These are phyloP conservation scores for Panellus pusillus DNA, from an alignment of 768 basidiomycete species.

Conservation along the genomic window DNA sequence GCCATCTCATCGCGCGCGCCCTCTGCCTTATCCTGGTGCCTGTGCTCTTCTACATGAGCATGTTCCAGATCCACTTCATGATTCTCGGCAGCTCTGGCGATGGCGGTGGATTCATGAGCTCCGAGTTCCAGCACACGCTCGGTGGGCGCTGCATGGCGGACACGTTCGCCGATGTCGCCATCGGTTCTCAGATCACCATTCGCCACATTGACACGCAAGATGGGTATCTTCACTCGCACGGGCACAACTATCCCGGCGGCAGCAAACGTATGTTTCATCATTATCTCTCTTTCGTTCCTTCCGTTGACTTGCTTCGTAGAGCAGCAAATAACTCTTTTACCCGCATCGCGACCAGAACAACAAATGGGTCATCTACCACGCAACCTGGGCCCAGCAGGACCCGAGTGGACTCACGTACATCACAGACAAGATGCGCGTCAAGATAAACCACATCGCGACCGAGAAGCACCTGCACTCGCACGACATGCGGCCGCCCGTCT, in stretches of 20 bases:
- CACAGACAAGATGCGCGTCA: constrained; percentile 66
- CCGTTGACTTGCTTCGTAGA: constrained; percentile 48
- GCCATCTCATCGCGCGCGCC: constrained; percentile 88
- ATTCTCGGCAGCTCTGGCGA: constrained; percentile 90
- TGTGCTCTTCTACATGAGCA: constrained; percentile 87
- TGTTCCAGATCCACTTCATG: constrained; percentile 95
- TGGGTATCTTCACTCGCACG: constrained; percentile 96
- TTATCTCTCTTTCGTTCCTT: neutral
- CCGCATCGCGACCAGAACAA: constrained; percentile 99
- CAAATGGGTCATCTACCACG: constrained; percentile 83
- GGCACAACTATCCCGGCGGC: constrained; percentile 86
- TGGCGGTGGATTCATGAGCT: constrained; percentile 99
- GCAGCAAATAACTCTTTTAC: constrained; percentile 98
- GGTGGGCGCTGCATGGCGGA: constrained; percentile 88
- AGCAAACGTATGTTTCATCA: constrained; percentile 65
- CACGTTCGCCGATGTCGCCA: constrained; percentile 86
- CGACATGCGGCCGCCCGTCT: constrained; percentile 90
- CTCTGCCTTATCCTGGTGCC: constrained; percentile 88
- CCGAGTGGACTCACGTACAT: constrained; percentile 52
- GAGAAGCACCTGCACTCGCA: constrained; percentile 92
- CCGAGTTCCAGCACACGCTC: constrained; percentile 96
- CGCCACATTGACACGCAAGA: constrained; percentile 97
- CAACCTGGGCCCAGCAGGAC: constrained; percentile 58
- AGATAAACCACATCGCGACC: constrained; percentile 77
- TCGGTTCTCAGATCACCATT: constrained; percentile 81